Evolutionary conservation across 2,329 filamentous ascomycete genomes (phyloP).

Genomic region (Fusarium concolor): DNA sequence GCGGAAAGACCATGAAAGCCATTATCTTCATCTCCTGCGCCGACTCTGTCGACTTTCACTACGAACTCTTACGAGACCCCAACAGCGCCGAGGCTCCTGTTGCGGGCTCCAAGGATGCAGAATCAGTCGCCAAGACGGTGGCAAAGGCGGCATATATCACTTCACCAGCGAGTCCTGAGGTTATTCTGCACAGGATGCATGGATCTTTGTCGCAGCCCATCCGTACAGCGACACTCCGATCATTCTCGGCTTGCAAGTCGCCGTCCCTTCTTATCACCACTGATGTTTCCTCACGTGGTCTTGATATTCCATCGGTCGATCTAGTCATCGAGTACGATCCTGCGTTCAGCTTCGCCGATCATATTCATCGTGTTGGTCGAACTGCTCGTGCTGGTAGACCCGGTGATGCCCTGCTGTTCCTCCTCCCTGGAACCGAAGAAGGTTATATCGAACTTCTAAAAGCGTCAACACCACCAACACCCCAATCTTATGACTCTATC

Average conservation of each 20-base stretch:
- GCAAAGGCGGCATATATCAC: conserved; percentile 78
- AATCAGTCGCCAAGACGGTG: conserved; percentile 68
- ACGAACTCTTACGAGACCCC: conserved; percentile 75
- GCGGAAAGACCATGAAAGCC: conserved; percentile 93
- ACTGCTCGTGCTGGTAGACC: conserved; percentile 92
- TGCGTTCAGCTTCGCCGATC: conserved; percentile 91
- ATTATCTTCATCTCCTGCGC: conserved; percentile 98
- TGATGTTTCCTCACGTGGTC: conserved; percentile 93
- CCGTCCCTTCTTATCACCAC: conserved; percentile 91
- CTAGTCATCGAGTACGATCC: conserved; percentile 97
- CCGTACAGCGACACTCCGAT: conserved; percentile 84
- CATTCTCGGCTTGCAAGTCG: conserved; percentile 79
- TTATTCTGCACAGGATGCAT: conserved; percentile 88
- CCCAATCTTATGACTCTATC: conserved; percentile 65
- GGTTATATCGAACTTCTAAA: conserved; percentile 83
- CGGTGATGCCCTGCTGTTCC: conserved; percentile 88
- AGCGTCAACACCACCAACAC: conserved; percentile 59
- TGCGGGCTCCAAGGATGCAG: conserved; percentile 48
- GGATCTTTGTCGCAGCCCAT: conserved; percentile 90
- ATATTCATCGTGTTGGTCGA: conserved; percentile 92
- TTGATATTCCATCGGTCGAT: conserved; percentile 95
- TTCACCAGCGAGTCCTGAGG: conserved; percentile 75
- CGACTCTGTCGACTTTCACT: conserved; percentile 97
- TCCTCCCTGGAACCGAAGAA: conserved; percentile 91
- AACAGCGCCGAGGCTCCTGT: conserved; percentile 46